These are phyloP conservation scores for Xylaria bambusicola DNA, from an alignment of 495 filamentous ascomycete species.

Conservation along the genomic window DNA sequence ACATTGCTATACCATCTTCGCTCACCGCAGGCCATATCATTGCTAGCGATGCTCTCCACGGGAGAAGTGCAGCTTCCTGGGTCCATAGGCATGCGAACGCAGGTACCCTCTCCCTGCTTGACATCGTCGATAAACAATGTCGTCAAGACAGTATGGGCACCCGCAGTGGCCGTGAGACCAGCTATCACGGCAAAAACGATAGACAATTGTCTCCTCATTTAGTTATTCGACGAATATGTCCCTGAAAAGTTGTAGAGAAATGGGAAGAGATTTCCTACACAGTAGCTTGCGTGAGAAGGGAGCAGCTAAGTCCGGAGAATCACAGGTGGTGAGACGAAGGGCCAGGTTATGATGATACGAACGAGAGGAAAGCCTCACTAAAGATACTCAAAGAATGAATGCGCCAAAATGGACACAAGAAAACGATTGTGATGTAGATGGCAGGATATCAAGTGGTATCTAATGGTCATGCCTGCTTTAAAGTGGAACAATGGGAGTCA, in stretches of 20 bases:
- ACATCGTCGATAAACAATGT: conserved; percentile 65
- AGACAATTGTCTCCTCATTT: conserved; percentile 31
- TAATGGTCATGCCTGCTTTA: neutral
- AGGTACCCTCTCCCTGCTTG: conserved; percentile 67
- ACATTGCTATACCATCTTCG: neutral
- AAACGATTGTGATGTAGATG: conserved; percentile 10
- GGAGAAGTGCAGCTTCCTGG: conserved; percentile 53
- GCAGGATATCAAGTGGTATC: conserved; percentile 8
- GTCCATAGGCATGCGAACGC: conserved; percentile 65
- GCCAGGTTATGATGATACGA: neutral
- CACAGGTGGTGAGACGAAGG: neutral
- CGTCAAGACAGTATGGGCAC: conserved; percentile 68
- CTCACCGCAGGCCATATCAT: conserved; percentile 73
- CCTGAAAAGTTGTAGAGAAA: neutral
- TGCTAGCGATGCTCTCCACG: conserved; percentile 50
- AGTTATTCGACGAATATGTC: neutral
- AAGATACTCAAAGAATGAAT: conserved; percentile 17
- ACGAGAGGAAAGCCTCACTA: conserved; percentile 17
- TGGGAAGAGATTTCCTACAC: conserved; percentile 12
- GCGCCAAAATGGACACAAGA: conserved; percentile 14
- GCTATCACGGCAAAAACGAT: conserved; percentile 30
- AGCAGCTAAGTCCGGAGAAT: neutral
- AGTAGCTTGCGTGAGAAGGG: neutral
- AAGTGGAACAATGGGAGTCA: neutral
- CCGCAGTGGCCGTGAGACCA: conserved; percentile 29